These are phyloP conservation scores for Neurospora sp. DNA, from an alignment of 495 filamentous ascomycete genomes.

Conservation along the genomic window DNA sequence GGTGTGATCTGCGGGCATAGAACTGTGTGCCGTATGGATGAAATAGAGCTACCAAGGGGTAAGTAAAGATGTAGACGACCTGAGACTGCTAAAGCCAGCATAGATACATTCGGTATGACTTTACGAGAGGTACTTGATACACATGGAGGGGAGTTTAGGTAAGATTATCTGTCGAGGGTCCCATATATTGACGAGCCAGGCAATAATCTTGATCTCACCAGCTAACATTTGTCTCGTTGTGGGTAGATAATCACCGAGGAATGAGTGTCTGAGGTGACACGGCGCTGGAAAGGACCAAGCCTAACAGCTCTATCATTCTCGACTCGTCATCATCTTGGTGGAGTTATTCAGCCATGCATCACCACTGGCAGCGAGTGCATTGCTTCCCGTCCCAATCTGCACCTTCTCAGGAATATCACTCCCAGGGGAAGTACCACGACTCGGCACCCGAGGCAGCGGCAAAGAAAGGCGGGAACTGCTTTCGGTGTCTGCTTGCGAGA, in stretches of 20 bases:
- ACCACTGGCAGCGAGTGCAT: neutral
- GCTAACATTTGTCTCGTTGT: neutral
- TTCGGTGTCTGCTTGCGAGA: neutral
- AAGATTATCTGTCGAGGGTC: neutral
- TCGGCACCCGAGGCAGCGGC: neutral
- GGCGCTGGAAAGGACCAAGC: neutral
- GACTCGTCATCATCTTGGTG: neutral
- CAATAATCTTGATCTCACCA: neutral
- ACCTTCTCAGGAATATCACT: neutral
- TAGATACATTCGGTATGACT: neutral
- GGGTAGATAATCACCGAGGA: neutral
- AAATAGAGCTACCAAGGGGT: neutral
- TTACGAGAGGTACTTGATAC: neutral
- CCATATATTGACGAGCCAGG: neutral
- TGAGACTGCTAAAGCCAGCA: neutral
- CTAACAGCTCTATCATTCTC: neutral
- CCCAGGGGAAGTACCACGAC: neutral
- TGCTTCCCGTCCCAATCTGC: neutral
- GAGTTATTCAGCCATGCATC: neutral
- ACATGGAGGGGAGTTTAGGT: neutral
- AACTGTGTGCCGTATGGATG: neutral
- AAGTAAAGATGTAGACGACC: neutral
- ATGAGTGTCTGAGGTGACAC: neutral
- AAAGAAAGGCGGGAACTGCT: neutral
- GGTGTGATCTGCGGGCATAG: neutral